Base-by-base conservation (phyloP, 1,139 yeast species). In the Suhomyces bolitotheri region DNA sequence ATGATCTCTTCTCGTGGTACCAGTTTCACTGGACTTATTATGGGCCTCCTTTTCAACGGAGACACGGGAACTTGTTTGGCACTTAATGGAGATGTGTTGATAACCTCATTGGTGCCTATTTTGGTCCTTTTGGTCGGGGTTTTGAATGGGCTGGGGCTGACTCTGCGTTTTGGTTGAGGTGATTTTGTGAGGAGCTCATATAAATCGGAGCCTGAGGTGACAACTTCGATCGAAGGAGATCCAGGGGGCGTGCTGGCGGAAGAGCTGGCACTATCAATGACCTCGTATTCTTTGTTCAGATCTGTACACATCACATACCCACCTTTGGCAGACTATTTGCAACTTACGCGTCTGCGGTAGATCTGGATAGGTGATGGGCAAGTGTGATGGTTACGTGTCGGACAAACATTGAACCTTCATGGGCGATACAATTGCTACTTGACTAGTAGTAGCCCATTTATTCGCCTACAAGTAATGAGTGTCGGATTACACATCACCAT, bases 101-200 rank as follows among this genome's bases (percentile, higher is more conserved):
- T 5, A 6, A 11, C 7, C 5, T 7, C 5, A 17, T 17, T 17
- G 20, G 20, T 7, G 20, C 8, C 7, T 17, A 17, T 17, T 22
- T n/a, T 8, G n/a, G 24, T 14, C 9, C 23, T 14, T 15, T 41
- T 47, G 4, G 49, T 43, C 2, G 57, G 53, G 7, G 58, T 50
- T 29, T 47, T 46, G 34, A 51, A 44, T 4, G 45, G 40, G 16
- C 26, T 34, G 10, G 26, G 7, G 8, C 24, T 12, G 9, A 3
- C 7, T n/a, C 27, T 16, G n/a, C n/a, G n/a, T 12, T 21, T 23
- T 23, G 17, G 11, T 9, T 11, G 17, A 11, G 16, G 17, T 17
- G 33, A 29, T 16, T 12, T 12, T 7, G 17, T 3, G 13, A 7
- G n/a, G 10, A 10, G n/a, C 11, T 15, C 14, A 16, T 25, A 5